phyloP scores from a whole-genome alignment of 2,329 filamentous ascomycete genomes.

The Dothiorella sarmentorum region DNA sequence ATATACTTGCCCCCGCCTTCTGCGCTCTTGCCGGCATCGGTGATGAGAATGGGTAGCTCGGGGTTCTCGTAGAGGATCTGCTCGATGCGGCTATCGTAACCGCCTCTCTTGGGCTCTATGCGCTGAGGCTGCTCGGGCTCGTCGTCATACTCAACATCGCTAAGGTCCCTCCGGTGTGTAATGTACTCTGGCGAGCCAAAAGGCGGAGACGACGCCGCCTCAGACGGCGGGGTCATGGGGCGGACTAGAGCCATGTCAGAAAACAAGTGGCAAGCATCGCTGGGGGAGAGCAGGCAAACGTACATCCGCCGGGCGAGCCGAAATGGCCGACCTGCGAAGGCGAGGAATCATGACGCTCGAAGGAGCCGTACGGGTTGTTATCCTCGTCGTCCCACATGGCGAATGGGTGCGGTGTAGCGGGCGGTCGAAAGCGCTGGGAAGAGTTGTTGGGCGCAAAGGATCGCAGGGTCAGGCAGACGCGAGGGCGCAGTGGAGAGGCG shows the following conservation, averaged over 20 bases:
- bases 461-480: not conserved
- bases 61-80: slow-evolving; percentile 97
- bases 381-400: slow-evolving; percentile 98
- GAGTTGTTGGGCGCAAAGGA: not conserved
- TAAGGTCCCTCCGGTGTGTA: slow-evolving; percentile 51
- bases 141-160: slow-evolving; percentile 58
- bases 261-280: not conserved
- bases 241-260: slow-evolving; percentile 14
- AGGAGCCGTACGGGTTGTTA: slow-evolving; percentile 96
- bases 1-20: slow-evolving; percentile 93
- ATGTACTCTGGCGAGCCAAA: slow-evolving; percentile 56
- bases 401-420: not conserved
- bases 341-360: slow-evolving; percentile 80
- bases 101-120: slow-evolving; percentile 67
- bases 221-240: slow-evolving; percentile 63
- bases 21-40: slow-evolving; percentile 89
- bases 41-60: slow-evolving; percentile 84
- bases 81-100: slow-evolving; percentile 92
- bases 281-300: slow-evolving; percentile 20
- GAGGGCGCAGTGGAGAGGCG: slow-evolving; percentile 5
- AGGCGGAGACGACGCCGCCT: slow-evolving; percentile 65
- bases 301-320: slow-evolving; percentile 38
- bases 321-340: slow-evolving; percentile 56
- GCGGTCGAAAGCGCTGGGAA: not conserved
- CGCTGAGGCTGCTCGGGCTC: slow-evolving; percentile 49